Base-by-base conservation (phyloP, 1,284 basidiomycete genomes). In the Rhodotorula sp. region DNA sequence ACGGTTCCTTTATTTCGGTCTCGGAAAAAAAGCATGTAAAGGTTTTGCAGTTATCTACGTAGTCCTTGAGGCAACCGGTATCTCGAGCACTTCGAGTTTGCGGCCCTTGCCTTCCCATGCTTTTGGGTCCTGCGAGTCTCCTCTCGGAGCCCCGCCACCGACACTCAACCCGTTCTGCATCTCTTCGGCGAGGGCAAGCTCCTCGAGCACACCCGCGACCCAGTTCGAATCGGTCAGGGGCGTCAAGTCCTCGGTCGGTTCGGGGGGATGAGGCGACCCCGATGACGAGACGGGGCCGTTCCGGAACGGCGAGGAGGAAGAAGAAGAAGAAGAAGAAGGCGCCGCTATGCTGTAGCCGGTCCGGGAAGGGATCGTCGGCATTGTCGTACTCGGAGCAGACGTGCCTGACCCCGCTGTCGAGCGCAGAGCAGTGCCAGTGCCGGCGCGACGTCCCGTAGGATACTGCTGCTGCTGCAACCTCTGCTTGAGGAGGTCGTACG, bases 221-320 rank as follows among this genome's bases (percentile, higher is more conserved):
- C 91, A 98, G 66, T 87, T 90, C 10, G 90, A 84, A 79, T 97
- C 92, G 0, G 93, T 95, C 34, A 99, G 85, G 1, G 92, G 92
- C 0, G 91, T 92, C 31, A 97, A 81, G 79, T 99, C 95, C 76
- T 91, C 87, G 43, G 88, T 87, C 74, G 61, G 52, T 5, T 48
- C 85, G 87, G 31, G 80, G 79, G 21, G 43, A 23, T 16, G 31
- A 14, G 38, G 38, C 38, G 38, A 43, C 10, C 38, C 38, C 12
- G 16, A n/a, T n/a, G 64, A 15, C 14, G n/a, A 10, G 5, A 10
- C 19, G 47, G 26, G 23, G 6, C 50, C 34, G 34, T 23, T 10
- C 18, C 26, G 49, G 23, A 38, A 26, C 26, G 50, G 57, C n/a
- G 50, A 38, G 5, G 34, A 52, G 2, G 31, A 52, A 5, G 62